Conservation (phyloP, 805 yeast species). For the Kluyveromyces wickerhamii region DNA sequence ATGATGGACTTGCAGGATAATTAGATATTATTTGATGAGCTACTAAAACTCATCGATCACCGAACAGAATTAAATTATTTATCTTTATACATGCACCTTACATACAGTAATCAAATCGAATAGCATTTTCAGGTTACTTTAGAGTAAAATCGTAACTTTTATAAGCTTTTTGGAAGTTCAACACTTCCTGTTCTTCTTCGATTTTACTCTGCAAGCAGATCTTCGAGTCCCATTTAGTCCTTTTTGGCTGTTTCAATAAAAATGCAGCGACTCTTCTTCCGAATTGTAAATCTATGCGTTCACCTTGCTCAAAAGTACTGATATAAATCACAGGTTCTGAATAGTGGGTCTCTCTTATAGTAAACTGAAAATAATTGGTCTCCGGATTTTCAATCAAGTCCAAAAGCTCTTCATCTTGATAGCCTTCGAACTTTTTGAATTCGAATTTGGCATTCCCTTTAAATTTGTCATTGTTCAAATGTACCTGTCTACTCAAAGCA, state of each 20-base stretch:
- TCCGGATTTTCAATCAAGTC: conserved; percentile 22
- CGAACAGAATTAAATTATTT: too few species aligned
- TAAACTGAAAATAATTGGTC: conserved; percentile 29
- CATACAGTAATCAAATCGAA: too few species aligned
- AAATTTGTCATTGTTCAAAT: conserved; percentile 42
- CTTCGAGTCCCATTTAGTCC: conserved; percentile 62
- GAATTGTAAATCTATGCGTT: conserved; percentile 65
- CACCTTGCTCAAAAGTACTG: conserved; percentile 26
- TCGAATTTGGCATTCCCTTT: conserved; percentile 36
- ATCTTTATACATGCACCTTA: too few species aligned
- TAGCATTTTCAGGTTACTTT: too few species aligned
- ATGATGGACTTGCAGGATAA: conserved; percentile 21
- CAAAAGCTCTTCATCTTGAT: conserved; percentile 22
- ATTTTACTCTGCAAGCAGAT: conserved; percentile 51
- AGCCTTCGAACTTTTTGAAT: conserved; percentile 31
- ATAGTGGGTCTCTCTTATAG: conserved; percentile 28
- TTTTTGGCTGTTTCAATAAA: conserved; percentile 49
- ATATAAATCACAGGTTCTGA: conserved; percentile 26
- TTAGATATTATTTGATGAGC: too few species aligned
- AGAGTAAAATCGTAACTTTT: conserved; percentile 46
- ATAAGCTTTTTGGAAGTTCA: conserved; percentile 49
- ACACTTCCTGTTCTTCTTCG: conserved; percentile 61
- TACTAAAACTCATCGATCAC: too few species aligned
- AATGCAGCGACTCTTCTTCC: conserved; percentile 74
- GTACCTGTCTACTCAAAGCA: conserved; percentile 37